A percentile compares a stretch with the other conserved stretches of the same genome.
Evolutionary conservation across 148 eudicot species (phyloP).

Genomic region (Chenopodium suecicum): DNA sequence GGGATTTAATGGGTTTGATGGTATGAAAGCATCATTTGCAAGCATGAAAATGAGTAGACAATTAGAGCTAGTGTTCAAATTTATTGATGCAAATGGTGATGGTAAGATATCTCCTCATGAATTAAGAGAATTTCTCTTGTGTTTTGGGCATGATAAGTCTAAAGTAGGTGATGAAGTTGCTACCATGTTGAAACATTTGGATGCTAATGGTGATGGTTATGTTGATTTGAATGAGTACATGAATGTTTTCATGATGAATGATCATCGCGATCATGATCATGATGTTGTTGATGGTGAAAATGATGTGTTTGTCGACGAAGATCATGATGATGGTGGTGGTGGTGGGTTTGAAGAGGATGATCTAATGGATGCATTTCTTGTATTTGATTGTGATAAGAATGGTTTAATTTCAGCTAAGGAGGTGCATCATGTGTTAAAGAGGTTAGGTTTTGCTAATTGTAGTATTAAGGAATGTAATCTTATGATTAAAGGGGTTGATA

Average conservation of each 20-base stretch:
- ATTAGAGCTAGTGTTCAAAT: constrained; percentile 57
- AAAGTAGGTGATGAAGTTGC: constrained; percentile 49
- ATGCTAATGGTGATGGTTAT: constrained; percentile 60
- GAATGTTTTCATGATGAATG: constrained; percentile 42
- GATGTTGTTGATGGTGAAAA: neutral
- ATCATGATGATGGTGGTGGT: neutral
- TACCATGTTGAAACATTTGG: constrained; percentile 51
- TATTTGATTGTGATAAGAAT: constrained; percentile 59
- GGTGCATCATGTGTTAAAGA: constrained; percentile 47
- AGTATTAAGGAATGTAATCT: constrained; percentile 47
- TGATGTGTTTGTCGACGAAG: constrained; percentile 7
- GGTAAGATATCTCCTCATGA: constrained; percentile 58
- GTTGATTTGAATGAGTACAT: constrained; percentile 65
- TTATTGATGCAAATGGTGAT: constrained; percentile 65
- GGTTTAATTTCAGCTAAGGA: constrained; percentile 61
- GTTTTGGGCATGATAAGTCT: constrained; percentile 49
- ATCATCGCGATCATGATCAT: constrained; percentile 5
- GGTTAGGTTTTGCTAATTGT: constrained; percentile 52
- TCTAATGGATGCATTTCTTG: constrained; percentile 50
- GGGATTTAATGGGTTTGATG: constrained; percentile 31
- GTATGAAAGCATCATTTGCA: constrained; percentile 35
- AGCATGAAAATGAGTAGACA: constrained; percentile 49
- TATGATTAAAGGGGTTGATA: constrained; percentile 69
- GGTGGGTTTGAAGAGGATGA: constrained; percentile 22
- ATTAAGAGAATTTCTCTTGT: constrained; percentile 44